phyloP scores from a whole-genome alignment of 1,284 basidiomycete genomes.

The Apiotrichum mycotoxinovorans region DNA sequence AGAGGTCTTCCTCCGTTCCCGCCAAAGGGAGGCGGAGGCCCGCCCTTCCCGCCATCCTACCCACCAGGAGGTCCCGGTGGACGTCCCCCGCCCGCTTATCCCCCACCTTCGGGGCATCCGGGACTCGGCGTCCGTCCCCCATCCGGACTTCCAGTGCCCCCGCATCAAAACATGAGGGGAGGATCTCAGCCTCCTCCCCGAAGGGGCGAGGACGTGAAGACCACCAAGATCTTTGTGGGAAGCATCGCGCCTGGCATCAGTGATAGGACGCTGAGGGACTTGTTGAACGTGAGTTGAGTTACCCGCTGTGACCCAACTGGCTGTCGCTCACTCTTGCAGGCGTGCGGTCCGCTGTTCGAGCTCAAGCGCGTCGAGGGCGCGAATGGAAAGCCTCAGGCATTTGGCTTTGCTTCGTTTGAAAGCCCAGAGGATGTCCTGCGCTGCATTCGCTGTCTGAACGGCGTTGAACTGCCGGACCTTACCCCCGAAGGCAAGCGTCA shows the following conservation, averaged over 20 bases:
- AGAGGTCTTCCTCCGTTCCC: constrained; percentile 16
- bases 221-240: constrained; percentile 77
- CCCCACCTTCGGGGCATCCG: constrained; percentile 24
- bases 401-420: constrained; percentile 90
- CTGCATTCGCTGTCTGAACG: constrained; percentile 74
- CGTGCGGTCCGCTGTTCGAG: constrained; percentile 79
- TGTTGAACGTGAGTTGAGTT: constrained; percentile 64
- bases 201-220: constrained; percentile 44
- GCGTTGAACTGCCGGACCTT: constrained; percentile 77
- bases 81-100: constrained; percentile 27
- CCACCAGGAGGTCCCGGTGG: constrained; percentile 4
- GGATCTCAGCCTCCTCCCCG: constrained; percentile 1
- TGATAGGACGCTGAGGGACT: constrained; percentile 66
- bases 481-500: constrained; percentile 57
- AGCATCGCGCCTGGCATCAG: constrained; percentile 89
- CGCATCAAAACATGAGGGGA: neutral
- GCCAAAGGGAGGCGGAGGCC: constrained; percentile 11
- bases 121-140: constrained; percentile 8
- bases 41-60: constrained; percentile 2
- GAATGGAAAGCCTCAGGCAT: constrained; percentile 86
- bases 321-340: constrained; percentile 52
- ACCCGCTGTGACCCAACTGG: too few species aligned
- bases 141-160: neutral
- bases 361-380: constrained; percentile 87
- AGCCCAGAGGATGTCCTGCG: constrained; percentile 82